These are phyloP conservation scores for Scopulariopsis brevicaulis DNA, from an alignment of 2,329 filamentous ascomycete species.

Conservation along the genomic window DNA sequence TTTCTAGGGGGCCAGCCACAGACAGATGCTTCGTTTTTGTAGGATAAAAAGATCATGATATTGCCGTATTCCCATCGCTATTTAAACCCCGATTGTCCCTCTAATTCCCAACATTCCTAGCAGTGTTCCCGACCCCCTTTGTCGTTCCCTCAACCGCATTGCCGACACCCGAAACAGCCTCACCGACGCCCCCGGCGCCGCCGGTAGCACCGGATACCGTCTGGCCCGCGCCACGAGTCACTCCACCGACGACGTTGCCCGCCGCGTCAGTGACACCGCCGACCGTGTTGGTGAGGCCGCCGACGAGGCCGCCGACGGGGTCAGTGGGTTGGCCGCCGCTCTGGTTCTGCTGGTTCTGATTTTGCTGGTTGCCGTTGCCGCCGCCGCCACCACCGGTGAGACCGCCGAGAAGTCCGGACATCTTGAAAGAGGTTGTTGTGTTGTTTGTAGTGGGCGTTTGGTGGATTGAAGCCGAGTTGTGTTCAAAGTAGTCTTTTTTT, in stretches of 20 bases:
- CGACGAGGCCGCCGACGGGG: not conserved
- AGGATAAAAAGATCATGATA: not conserved
- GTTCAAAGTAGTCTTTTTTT: not conserved
- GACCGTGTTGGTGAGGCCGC: not conserved
- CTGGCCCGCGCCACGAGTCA: conserved; percentile 1
- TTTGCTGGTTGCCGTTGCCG: not conserved
- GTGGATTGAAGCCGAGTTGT: not conserved
- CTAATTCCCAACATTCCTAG: not conserved
- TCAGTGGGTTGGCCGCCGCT: not conserved
- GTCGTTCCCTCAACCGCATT: not conserved
- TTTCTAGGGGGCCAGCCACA: too few species aligned
- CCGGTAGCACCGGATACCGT: not conserved
- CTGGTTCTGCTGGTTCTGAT: not conserved
- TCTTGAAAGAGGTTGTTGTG: not conserved
- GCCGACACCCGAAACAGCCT: not conserved
- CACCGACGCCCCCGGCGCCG: not conserved
- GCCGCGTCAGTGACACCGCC: not conserved
- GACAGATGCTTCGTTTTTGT: too few species aligned
- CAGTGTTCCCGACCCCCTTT: not conserved
- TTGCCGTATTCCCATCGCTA: not conserved
- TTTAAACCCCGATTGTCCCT: not conserved
- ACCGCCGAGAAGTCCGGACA: not conserved
- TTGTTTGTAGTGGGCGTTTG: not conserved
- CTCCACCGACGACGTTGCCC: not conserved
- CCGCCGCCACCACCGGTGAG: not conserved